Evolutionary conservation across 2,329 filamentous ascomycete genomes (phyloP), one percentile per base, ranked within the genome.

Genomic region (Clonostachys rhizophaga): DNA sequence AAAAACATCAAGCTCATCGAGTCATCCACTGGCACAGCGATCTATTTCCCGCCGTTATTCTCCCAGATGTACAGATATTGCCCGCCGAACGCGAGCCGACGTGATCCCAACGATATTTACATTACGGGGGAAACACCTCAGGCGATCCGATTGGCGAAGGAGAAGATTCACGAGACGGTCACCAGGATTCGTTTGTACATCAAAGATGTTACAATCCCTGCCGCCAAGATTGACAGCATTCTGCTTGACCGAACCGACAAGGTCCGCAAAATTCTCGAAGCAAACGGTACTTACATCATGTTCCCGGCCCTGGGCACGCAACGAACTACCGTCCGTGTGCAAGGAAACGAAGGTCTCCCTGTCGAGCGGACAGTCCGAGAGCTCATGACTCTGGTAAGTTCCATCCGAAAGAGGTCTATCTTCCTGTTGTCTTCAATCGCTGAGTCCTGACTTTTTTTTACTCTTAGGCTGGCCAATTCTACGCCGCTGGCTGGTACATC

Each of bases 1-100:
- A 95, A 96, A 74, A 96, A 96, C 65, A 96, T 99, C 72, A 97
- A 97, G 73, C 74, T 94, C 58, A 96, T 99, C 60, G 94, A 99
- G 68, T 95, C 94, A 13, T 84, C 87, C 30, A 97, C 94, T 13
- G 90, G 91, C 58, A 97, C 94, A 9, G 92, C 94, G 53, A 97
- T 99, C 58, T 99, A 99, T 71, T 97, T 99, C 62, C 94, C 94
- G 30, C 91, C 91, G 8, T 87, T 92, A 1, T 97, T 97, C 63
- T 91, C 92, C 13, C 84, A 87, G 49, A 85, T 96, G 54, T 96
- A 94, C 62, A 87, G 89, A 50, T 99, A 96, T 65, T 89, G 85
- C 46, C 91, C 92, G 2, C 83, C 83, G 8, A 89, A 88, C 54
- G 91, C 91, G 17, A 83, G 83, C 47, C 83, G 89, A 49, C 84